These are phyloP conservation scores for Thielaviopsis populi DNA, from an alignment of 2,329 filamentous ascomycete species.

Conservation along the genomic window DNA sequence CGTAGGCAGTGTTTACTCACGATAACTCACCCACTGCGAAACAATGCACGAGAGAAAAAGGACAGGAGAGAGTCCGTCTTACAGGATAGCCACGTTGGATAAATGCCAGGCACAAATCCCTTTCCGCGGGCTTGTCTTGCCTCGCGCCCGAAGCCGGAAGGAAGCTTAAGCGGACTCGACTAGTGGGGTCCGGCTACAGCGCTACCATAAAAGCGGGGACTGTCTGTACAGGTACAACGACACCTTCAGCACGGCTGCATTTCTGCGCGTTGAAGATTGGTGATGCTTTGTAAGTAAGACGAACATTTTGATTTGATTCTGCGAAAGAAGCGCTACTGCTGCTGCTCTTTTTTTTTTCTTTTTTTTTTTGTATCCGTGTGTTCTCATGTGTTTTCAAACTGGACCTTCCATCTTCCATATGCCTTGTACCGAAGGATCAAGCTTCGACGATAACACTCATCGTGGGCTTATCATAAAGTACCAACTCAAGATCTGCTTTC, in stretches of 20 bases:
- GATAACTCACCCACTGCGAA: background rate
- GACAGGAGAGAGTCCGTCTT: background rate
- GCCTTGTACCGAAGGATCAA: background rate
- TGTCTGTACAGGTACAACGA: background rate
- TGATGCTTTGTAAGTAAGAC: background rate
- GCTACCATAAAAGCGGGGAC: background rate
- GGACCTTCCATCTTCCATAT: background rate
- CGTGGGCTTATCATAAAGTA: background rate
- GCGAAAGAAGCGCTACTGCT: too few relatives aligned
- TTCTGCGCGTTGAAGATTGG: background rate
- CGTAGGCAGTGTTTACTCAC: background rate
- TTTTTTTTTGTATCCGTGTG: too few relatives aligned
- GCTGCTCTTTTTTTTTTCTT: too few relatives aligned
- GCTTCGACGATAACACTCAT: background rate
- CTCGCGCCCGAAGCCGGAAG: slow-evolving; percentile 2
- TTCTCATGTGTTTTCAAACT: too few relatives aligned
- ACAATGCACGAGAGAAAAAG: background rate
- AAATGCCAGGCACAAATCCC: background rate
- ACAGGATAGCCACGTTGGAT: background rate
- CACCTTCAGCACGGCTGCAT: background rate
- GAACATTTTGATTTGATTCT: background rate
- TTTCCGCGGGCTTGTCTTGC: slow-evolving; percentile 2
- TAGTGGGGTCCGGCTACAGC: background rate
- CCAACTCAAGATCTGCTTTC: slow-evolving; percentile 1
- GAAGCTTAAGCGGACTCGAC: background rate